A percentile compares a stretch with the other conserved stretches of the same genome.
These are phyloP conservation scores for Bocquillonia castaneifolia DNA, from an alignment of 441 rosid genomes.

Conservation along the genomic window DNA sequence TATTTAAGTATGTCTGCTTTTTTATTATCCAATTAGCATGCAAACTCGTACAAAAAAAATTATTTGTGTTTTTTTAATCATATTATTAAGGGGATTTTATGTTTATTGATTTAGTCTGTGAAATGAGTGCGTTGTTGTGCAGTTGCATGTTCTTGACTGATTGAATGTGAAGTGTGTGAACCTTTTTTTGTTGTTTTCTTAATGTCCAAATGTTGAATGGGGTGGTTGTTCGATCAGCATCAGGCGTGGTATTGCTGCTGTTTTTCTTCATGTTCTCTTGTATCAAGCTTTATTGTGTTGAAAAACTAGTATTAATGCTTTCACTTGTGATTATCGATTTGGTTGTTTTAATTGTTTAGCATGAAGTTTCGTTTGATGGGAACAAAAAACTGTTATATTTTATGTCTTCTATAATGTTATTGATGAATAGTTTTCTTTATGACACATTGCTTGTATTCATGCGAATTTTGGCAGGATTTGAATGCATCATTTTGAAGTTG, in stretches of 20 bases:
- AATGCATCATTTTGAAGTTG: constrained; percentile 28
- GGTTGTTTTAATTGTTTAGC: too few species aligned
- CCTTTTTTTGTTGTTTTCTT: constrained; percentile 3
- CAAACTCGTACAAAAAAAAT: too few species aligned
- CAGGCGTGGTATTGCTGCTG: background rate
- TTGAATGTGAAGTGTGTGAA: background rate
- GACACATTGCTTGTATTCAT: constrained; percentile 15
- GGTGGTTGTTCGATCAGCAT: constrained; percentile 3
- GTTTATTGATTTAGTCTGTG: too few species aligned
- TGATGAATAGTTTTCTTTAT: constrained; percentile 2
- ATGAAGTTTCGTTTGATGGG: background rate
- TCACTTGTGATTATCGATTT: background rate
- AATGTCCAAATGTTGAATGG: background rate
- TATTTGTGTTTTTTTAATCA: too few species aligned
- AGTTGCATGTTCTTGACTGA: constrained; percentile 3
- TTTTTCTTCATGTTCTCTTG: background rate
- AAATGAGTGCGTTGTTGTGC: too few species aligned
- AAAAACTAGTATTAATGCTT: background rate
- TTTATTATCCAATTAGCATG: too few species aligned
- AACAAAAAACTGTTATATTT: background rate
- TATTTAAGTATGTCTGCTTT: too few species aligned
- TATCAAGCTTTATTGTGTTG: background rate
- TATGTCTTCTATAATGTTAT: constrained; percentile 1
- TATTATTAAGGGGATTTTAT: too few species aligned
- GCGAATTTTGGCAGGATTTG: constrained; percentile 35